Evolutionary conservation across 1,284 basidiomycete genomes (phyloP), one percentile per base, ranked within the genome.

Genomic region (Boletus semigastroideus): DNA sequence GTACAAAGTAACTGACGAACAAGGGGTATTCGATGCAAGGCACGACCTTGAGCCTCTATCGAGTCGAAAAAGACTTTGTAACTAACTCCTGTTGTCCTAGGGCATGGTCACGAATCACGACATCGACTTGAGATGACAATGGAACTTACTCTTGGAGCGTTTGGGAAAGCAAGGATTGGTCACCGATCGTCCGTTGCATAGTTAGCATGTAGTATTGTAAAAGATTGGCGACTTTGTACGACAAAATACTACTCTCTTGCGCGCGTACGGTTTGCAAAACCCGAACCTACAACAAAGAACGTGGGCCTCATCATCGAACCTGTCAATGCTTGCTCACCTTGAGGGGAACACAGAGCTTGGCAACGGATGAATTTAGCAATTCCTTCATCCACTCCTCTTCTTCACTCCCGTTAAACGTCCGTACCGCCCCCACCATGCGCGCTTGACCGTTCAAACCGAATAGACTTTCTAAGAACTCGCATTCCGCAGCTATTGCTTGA

Each of bases 391-490:
- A 85, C 41, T 82, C 82, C 60, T 92, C 88, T 58, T 90, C 88
- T 55, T 87, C 86, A n/a, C 71, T 77, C n/a, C 69, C 72, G 11
- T 70, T 67, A 56, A 85, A 84, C 42, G 74, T 72, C 37, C 89
- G 72, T 27, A n/a, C n/a, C n/a, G n/a, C n/a, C n/a, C n/a, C n/a
- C n/a, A n/a, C n/a, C n/a, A n/a, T n/a, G n/a, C n/a, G n/a, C n/a
- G n/a, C n/a, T n/a, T n/a, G n/a, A n/a, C n/a, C n/a, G n/a, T n/a
- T n/a, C n/a, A n/a, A n/a, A n/a, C n/a, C n/a, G n/a, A n/a, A n/a
- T n/a, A n/a, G n/a, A n/a, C n/a, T n/a, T 70, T 99, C 96, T 58
- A 99, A 98, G 0, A 96, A 95, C 3, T 94, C n/a, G n/a, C n/a
- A n/a, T n/a, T n/a, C n/a, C n/a, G n/a, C n/a, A n/a, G n/a, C n/a